Conservation (phyloP, 2,329 filamentous ascomycete species). For the Pseudocercospora ulei region DNA sequence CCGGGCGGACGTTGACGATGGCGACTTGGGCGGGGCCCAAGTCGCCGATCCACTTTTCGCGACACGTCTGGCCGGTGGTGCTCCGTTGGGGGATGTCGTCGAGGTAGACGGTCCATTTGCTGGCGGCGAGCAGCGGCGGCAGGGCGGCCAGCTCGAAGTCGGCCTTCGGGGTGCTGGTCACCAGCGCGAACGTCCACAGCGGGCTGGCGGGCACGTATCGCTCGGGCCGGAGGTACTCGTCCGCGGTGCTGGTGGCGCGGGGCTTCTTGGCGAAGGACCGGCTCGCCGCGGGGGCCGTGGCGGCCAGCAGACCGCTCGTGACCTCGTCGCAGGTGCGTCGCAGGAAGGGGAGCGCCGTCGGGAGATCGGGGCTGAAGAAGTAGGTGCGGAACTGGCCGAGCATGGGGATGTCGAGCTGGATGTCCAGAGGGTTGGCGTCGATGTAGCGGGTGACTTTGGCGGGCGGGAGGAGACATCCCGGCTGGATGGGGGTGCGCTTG, state of each 20-base stretch:
- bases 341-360: conserved; percentile 49
- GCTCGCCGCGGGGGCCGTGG: conserved; percentile 50
- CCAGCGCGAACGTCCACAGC: conserved; percentile 58
- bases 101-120: conserved; percentile 62
- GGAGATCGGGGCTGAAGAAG: conserved; percentile 57
- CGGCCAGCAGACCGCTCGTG: conserved; percentile 48
- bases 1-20: conserved; percentile 59
- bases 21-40: conserved; percentile 50
- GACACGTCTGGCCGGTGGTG: conserved; percentile 47
- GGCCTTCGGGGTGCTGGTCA: conserved; percentile 56
- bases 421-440: conserved; percentile 66
- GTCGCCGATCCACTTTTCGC: conserved; percentile 59
- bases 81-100: conserved; percentile 53
- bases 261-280: conserved; percentile 54
- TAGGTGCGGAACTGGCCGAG: conserved; percentile 69
- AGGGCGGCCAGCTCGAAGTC: conserved; percentile 58
- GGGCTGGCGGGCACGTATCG: conserved; percentile 60
- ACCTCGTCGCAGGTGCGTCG: conserved; percentile 50
- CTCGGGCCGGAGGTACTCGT: conserved; percentile 57
- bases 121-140: conserved; percentile 52
- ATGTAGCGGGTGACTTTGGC: conserved; percentile 64
- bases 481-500: conserved; percentile 8
- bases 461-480: conserved; percentile 49
- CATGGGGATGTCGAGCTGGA: conserved; percentile 69
- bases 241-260: conserved; percentile 49